Conservation (phyloP, 2,329 filamentous ascomycete genomes). For the Epichloe scottii region DNA sequence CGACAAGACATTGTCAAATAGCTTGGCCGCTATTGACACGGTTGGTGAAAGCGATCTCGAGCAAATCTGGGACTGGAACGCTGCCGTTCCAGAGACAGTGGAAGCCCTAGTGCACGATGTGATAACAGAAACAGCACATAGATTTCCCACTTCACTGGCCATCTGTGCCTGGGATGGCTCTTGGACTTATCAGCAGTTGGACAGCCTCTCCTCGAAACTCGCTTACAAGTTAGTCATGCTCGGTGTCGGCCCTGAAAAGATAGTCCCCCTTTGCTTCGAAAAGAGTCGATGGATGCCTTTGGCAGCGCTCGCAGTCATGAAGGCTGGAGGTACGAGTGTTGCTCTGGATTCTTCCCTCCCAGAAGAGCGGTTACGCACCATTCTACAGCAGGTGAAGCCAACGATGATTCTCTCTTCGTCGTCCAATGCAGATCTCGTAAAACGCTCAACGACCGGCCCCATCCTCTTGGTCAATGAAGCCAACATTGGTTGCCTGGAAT, state of each 20-base stretch:
- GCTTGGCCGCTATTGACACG: neutral
- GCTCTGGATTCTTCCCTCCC: conserved; percentile 14
- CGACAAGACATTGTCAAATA: neutral
- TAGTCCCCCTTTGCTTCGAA: conserved; percentile 17
- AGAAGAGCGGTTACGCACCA: conserved; percentile 5
- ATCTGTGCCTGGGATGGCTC: conserved; percentile 25
- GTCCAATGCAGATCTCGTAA: neutral
- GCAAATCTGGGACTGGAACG: conserved; percentile 11
- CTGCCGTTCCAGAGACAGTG: conserved; percentile 2
- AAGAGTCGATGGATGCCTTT: conserved; percentile 15
- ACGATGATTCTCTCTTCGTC: conserved; percentile 7
- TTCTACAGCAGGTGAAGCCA: conserved; percentile 6
- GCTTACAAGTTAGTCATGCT: conserved; percentile 6
- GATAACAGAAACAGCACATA: conserved; percentile 8
- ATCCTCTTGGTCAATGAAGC: neutral
- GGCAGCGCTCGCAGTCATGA: conserved; percentile 15
- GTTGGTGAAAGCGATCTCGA: neutral
- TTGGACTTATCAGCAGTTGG: conserved; percentile 23
- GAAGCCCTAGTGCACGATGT: conserved; percentile 12
- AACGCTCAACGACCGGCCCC: neutral
- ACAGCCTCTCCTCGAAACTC: conserved; percentile 4
- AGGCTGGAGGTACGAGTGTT: conserved; percentile 16
- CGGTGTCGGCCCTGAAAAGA: conserved; percentile 1
- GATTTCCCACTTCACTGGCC: conserved; percentile 7
- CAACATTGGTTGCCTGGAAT: neutral